Conservation (phyloP, 2,329 filamentous ascomycete species). For the Hypoxylon sp. region DNA sequence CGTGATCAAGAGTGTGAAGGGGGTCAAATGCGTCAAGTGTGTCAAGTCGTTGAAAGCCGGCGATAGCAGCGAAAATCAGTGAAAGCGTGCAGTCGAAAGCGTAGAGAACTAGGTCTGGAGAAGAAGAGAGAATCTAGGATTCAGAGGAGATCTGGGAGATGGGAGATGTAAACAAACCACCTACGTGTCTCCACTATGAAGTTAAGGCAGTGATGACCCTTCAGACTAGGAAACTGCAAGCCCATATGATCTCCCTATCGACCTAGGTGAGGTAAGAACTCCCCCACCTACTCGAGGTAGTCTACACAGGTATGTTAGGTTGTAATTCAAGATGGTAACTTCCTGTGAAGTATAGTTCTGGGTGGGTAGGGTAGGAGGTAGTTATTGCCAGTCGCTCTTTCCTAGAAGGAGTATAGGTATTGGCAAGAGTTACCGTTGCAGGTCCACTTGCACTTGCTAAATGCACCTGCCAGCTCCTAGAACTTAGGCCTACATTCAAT, state of each 20-base stretch:
- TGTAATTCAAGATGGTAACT: no score
- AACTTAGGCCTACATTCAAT: no score
- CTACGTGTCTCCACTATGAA: neutral
- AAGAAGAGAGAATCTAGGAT: neutral
- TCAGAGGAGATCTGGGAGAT: neutral
- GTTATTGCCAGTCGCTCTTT: no score
- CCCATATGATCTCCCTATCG: neutral
- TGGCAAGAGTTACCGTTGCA: no score
- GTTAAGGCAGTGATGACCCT: neutral
- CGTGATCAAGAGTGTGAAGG: neutral
- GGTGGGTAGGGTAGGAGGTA: no score
- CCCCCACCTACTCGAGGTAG: neutral
- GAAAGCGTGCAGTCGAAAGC: neutral
- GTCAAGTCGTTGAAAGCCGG: neutral
- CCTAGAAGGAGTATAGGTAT: no score
- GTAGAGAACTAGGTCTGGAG: neutral
- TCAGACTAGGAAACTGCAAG: neutral
- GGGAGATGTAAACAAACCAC: neutral
- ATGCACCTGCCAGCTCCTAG: no score
- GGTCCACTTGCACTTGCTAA: no score
- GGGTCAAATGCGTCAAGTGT: neutral
- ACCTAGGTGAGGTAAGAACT: neutral
- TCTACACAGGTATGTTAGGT: no score
- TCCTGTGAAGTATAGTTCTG: no score
- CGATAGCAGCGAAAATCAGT: neutral